Base-by-base conservation (phyloP, 2,329 filamentous ascomycete genomes). In the Ampelomyces quisqualis region DNA sequence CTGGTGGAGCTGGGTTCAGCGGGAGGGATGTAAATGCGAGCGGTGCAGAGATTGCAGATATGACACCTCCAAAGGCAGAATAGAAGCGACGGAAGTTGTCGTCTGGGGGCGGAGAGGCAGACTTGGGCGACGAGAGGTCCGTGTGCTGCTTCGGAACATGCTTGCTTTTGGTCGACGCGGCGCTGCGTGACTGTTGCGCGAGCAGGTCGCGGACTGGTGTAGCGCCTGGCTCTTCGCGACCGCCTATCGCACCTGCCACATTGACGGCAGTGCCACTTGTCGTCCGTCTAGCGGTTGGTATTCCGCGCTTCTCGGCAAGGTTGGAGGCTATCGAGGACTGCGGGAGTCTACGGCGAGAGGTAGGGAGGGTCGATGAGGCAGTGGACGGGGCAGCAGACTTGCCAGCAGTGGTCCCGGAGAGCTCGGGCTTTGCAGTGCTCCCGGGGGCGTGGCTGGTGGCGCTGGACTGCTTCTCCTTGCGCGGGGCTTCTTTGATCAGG, bases 1-100 rank as follows among this genome's bases (percentile, higher is more conserved):
- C 47, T 1, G 62, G 45, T 3, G 61, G 46, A 1, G 60, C 38
- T 4, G 62, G 60, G 27, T 57, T 69, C 3, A 98, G 76, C 0
- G 93, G 93, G 7, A 98, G 78, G 1, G 91, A 91, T 4, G 93
- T 89, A 71, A 96, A 98, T 3, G 90, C 91, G 20, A 98, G 75
- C 1, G 90, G 90, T 0, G 90, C 90, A 0, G 91, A 94, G 9
- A 97, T 80, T 55, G 85, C 86, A 47, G 89, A 93, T 61, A 97
- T 88, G 33, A 96, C 80, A 38, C 80, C 88, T 40, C 90, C 90
- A 59, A 96, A 95, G 1, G 89, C 90, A 43, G 80, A 90, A 70
- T 97, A 98, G 70, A 97, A 98, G 38, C 84, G 82, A 5, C 88
- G 81, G 63, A 96, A 98, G 5, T 88, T 85, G 41, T 91, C 90